A percentile compares a stretch with the other conserved stretches of the same genome.
phyloP scores from a whole-genome alignment of 1,284 basidiomycete species.

The Leccinum solheimii region DNA sequence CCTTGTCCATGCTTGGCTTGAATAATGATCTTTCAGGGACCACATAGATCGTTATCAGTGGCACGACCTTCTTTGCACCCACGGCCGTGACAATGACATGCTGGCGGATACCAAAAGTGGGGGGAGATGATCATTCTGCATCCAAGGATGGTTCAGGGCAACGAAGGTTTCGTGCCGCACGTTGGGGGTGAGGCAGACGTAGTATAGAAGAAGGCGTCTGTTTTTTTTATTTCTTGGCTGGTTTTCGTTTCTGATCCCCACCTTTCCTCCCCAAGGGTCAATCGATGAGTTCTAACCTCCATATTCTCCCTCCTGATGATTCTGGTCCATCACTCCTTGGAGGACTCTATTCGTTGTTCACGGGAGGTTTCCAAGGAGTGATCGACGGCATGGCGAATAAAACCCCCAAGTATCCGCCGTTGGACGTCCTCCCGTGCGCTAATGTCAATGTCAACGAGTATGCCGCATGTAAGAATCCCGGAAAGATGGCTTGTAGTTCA shows the following conservation, averaged over 20 bases:
- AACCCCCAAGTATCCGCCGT: conserved; percentile 19
- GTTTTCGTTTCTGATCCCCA: background rate
- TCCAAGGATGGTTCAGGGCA: background rate
- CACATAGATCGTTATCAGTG: background rate
- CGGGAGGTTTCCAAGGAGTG: background rate
- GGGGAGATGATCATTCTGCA: conserved; percentile 19
- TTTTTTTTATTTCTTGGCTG: background rate
- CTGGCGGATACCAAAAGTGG: conserved; percentile 9
- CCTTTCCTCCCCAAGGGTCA: background rate
- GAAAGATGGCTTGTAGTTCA: conserved; percentile 33
- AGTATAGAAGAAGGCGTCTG: background rate
- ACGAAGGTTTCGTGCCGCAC: conserved; percentile 11
- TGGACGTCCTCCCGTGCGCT: conserved; percentile 30
- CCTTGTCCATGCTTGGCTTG: background rate
- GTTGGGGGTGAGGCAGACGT: conserved; percentile 18
- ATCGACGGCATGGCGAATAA: conserved; percentile 1
- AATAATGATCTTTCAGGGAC: background rate
- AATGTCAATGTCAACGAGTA: conserved; percentile 22
- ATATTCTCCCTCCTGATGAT: conserved; percentile 20
- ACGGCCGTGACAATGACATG: background rate
- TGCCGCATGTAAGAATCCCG: conserved; percentile 29
- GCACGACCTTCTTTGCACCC: conserved; percentile 9
- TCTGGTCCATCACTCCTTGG: conserved; percentile 8
- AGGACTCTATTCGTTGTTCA: conserved; percentile 8
- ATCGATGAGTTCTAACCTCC: conserved; percentile 12